Conservation (phyloP, 2,329 filamentous ascomycete genomes). For the Hypomyces rosellus region DNA sequence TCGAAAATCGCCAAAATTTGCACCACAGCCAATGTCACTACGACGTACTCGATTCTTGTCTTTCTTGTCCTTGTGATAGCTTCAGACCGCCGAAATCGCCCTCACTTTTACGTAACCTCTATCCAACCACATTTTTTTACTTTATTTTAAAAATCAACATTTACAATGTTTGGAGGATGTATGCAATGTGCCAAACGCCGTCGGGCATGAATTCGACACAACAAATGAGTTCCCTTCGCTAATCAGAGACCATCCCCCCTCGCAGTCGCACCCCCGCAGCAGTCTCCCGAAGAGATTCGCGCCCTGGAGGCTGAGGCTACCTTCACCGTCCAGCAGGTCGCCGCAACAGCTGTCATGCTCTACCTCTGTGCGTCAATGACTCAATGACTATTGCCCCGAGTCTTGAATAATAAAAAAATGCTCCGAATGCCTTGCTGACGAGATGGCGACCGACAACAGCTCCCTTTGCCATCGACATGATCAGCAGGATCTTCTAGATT, state of each 20-base stretch:
- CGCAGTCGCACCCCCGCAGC: slow-evolving; percentile 61
- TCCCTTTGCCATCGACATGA: slow-evolving; percentile 52
- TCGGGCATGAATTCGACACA: background rate
- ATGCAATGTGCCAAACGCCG: slow-evolving; percentile 22
- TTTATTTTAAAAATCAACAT: background rate
- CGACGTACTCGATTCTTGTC: too few species aligned
- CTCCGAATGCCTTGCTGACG: background rate
- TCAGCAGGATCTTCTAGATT: slow-evolving; percentile 37
- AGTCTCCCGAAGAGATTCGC: slow-evolving; percentile 63
- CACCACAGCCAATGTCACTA: too few species aligned
- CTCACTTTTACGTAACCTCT: slow-evolving; percentile 17
- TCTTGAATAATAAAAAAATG: too few species aligned
- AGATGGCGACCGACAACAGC: slow-evolving; percentile 29
- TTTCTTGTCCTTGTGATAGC: too few species aligned
- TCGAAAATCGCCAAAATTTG: too few species aligned
- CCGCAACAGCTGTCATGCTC: slow-evolving; percentile 59
- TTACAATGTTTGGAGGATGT: slow-evolving; percentile 32
- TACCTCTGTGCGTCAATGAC: slow-evolving; percentile 62
- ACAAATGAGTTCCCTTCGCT: background rate
- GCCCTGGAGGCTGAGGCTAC: slow-evolving; percentile 62
- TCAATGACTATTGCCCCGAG: background rate
- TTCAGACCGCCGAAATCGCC: slow-evolving; percentile 16
- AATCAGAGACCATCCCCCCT: slow-evolving; percentile 2
- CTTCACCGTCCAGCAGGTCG: slow-evolving; percentile 60
- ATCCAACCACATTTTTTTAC: background rate